Evolutionary conservation across 2,329 filamentous ascomycete genomes (phyloP).

Genomic region (Pestalotiopsis sp.): DNA sequence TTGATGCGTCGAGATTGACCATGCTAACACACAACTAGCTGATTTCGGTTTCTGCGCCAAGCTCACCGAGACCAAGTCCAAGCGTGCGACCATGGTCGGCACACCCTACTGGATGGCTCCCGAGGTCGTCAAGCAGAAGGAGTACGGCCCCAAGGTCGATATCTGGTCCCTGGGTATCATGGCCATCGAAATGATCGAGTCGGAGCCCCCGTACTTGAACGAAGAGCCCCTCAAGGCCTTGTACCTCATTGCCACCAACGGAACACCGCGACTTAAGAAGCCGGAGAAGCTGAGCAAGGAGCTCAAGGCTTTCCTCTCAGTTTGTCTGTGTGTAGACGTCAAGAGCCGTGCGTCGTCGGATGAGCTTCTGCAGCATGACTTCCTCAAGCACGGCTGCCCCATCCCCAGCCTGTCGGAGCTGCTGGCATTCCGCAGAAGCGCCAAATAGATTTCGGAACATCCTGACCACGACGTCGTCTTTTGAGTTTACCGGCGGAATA

Average conservation of each 20-base stretch:
- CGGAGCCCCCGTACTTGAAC: constrained; percentile 95
- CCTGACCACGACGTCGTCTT: not conserved
- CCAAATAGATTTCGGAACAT: constrained; percentile 49
- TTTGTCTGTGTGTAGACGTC: constrained; percentile 96
- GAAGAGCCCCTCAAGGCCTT: constrained; percentile 97
- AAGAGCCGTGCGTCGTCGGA: constrained; percentile 90
- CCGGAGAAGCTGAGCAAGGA: constrained; percentile 98
- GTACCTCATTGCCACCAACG: constrained; percentile 97
- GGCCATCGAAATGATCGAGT: constrained; percentile 99
- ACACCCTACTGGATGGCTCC: constrained; percentile 99
- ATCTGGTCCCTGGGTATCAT: constrained; percentile 99
- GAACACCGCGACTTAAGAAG: constrained; percentile 95
- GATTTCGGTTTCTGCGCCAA: constrained; percentile 99
- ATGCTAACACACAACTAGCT: constrained; percentile 53
- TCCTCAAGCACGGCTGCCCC: constrained; percentile 89
- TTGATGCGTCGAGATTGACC: not conserved
- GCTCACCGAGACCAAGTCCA: constrained; percentile 93
- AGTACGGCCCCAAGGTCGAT: constrained; percentile 97
- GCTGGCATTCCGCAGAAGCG: constrained; percentile 81
- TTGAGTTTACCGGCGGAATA: not conserved
- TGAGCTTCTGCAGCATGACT: constrained; percentile 89
- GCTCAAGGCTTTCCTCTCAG: constrained; percentile 93
- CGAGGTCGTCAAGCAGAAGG: constrained; percentile 98
- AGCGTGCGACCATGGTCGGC: constrained; percentile 98
- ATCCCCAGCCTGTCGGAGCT: constrained; percentile 82